Base-by-base conservation (phyloP, 179 eudicot species). In the Drosera spatulata region DNA sequence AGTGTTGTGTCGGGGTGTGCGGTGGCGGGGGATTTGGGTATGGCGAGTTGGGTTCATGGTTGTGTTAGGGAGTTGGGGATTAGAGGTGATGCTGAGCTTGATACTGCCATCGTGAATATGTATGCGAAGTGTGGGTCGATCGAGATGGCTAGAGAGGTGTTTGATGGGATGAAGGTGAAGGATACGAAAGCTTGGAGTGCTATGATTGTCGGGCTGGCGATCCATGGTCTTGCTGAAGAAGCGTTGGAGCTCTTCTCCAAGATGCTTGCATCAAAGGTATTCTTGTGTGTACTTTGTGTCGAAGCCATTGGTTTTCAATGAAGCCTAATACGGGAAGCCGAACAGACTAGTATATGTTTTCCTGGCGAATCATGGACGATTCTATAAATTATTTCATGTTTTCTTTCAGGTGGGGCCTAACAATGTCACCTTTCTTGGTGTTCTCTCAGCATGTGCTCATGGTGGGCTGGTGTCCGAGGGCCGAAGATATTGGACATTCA, bases 381-480 rank as follows among this genome's bases (percentile, higher is more conserved):
- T n/a, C n/a, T n/a, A n/a, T n/a, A n/a, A n/a, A n/a, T n/a, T n/a
- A 5, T 45, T 6, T 45, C 48, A 45, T 5, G 7, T 49, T 49
- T 49, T 49, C 7, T 49, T 49, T 49, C 52, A 49, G 52, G 14
- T 80, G 56, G 73, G 70, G 69, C 93, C 86, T 38, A 85, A 82
- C 53, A 75, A 71, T 50, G 45, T 82, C 51, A 82, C 93, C 3
- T 85, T 82, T 63, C 66, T 85, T 61, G 71, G 85, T 15, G 63
- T 79, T 71, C 79, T 85, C 51, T 85, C 79, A 67, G 93, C 93
- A 6, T 82, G 88, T 67, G 75, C 72, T 62, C 93, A 85, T 64
- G 86, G 77, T 0, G 93, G 88, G 50, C 71, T 74, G 12, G 61
- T 80, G 15, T 80, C 76, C 41, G 76, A 76, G 61, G 93, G 88